Evolutionary conservation across 2,329 filamentous ascomycete genomes (phyloP), one percentile per base, ranked within the genome.

Genomic region (Dothideomycetidae sp.): DNA sequence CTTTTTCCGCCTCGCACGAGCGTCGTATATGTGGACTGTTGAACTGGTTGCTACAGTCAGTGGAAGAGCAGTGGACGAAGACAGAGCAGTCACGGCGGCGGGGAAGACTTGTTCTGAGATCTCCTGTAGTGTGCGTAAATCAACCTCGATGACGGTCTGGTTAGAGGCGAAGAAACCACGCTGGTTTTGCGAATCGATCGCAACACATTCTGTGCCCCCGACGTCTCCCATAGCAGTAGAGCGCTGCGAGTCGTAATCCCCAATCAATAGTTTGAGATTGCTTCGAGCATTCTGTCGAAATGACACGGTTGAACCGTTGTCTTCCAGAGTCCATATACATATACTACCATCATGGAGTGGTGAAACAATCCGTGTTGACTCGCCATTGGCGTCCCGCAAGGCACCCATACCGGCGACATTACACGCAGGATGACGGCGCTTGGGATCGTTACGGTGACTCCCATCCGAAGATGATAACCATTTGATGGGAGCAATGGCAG

Each of bases 291-390:
- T 46, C 19, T 90, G 71, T 2, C 65, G 70, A 2, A 81, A 80
- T 4, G 36, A 10, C 9, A 18, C 23, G 15, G 28, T 30, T 5
- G 29, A 33, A 11, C 23, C 18, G 9, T 33, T 39, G 5, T 46
- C 38, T 10, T 43, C 46, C 5, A 54, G 32, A 29, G 93, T 81
- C 85, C 85, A 94, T 5, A 93, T 59, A 48, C 78, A 82, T n/a
- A 94, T 70, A 36, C 81, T 84, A 0, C 85, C 85, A 52, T 94
- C 82, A 41, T 92, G 83, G 5, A 93, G 63, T 2, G 85, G 83
- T 1, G 80, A 78, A 11, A 93, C 68, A 0, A 82, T 75, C 37
- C 77, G 64, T 44, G 68, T 64, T 15, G 71, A 63, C 12, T 70
- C 59, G n/a, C 64, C 60, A 1, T 66, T 63, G 14, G 59, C 62